Evolutionary conservation across 805 yeast species (phyloP), one percentile per base, ranked within the genome.

Genomic region (Ogataea zsoltii): DNA sequence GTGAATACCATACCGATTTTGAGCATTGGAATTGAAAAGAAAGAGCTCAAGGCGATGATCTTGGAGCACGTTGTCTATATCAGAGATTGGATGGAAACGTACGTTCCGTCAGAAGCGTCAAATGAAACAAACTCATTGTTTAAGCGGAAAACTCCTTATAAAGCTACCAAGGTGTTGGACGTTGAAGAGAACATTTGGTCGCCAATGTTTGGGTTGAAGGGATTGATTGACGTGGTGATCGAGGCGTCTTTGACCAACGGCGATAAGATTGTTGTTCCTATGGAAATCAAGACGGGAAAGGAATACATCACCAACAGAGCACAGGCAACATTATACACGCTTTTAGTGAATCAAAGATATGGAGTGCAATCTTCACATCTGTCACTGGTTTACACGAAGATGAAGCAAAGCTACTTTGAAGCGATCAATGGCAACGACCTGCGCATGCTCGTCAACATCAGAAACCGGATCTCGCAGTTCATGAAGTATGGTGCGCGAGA

Each of bases 141-240:
- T 14, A 51, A 43, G 7, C 28, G 34, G 17, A 62, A 66, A 12
- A 62, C 76, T 1, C 66, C 67, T 10, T 70, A 82, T 33, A 71
- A 83, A 0, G 80, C 86, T 0, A 70, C 79, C 13, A 81, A 83
- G 46, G 77, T 90, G 7, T 69, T 88, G 28, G 96, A 88, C 58
- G 79, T 88, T 9, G 99, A 94, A 64, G 97, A 94, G 57, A 86
- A 83, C 55, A 83, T 94, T 12, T 83, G 96, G 89, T 88, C 97
- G 0, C 96, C 97, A 0, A 76, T 79, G 60, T 90, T 77, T 68
- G 99, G 99, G 0, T 66, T 94, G 7, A 80, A 88, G 54, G 99
- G 99, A 0, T 79, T 84, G 55, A 80, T 91, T 14, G 99, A 94
- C 68, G 96, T 85, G 2, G 89, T 96, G 0, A 74, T 89, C 2